A percentile compares a stretch with the other conserved stretches of the same genome.
phyloP scores from a whole-genome alignment of 306 rosid species.

The Trifolium repens region DNA sequence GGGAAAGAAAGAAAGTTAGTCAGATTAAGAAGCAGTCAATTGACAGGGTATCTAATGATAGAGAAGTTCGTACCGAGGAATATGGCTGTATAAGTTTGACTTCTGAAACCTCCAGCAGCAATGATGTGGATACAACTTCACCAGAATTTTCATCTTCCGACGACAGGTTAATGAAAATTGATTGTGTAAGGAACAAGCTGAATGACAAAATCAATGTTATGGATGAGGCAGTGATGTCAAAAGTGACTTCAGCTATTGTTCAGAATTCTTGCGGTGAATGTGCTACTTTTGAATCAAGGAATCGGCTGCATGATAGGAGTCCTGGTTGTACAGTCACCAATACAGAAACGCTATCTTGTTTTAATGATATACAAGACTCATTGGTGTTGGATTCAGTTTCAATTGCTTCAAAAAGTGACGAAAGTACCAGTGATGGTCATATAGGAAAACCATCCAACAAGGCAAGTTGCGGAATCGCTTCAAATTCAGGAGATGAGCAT shows the following conservation, averaged over 20 bases:
- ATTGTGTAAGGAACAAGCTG: conserved; percentile 35
- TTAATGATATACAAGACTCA: conserved; percentile 46
- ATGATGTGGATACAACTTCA: conserved; percentile 47
- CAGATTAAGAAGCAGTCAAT: conserved; percentile 56
- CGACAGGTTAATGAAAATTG: conserved; percentile 37
- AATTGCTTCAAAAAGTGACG: conserved; percentile 52
- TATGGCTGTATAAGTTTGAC: conserved; percentile 48
- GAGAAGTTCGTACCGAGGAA: conserved; percentile 55
- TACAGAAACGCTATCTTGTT: conserved; percentile 18
- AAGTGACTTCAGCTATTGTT: conserved; percentile 2
- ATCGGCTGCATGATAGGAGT: conserved; percentile 40
- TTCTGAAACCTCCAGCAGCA: conserved; percentile 55
- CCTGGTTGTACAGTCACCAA: too few species aligned
- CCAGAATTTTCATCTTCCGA: conserved; percentile 48
- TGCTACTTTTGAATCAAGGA: conserved; percentile 38
- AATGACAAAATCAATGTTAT: conserved; percentile 4
- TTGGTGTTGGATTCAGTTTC: conserved; percentile 54
- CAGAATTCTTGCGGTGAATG: too few species aligned
- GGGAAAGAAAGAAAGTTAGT: conserved; percentile 59
- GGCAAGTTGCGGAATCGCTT: conserved; percentile 41
- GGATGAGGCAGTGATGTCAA: conserved; percentile 44
- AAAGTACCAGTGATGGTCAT: conserved; percentile 38
- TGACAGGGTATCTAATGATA: conserved; percentile 53
- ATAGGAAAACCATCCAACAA: conserved; percentile 46
- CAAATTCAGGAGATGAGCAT: conserved; percentile 46